phyloP scores from a whole-genome alignment of 75 land plant genomes.

The Cupressus sempervirens region DNA sequence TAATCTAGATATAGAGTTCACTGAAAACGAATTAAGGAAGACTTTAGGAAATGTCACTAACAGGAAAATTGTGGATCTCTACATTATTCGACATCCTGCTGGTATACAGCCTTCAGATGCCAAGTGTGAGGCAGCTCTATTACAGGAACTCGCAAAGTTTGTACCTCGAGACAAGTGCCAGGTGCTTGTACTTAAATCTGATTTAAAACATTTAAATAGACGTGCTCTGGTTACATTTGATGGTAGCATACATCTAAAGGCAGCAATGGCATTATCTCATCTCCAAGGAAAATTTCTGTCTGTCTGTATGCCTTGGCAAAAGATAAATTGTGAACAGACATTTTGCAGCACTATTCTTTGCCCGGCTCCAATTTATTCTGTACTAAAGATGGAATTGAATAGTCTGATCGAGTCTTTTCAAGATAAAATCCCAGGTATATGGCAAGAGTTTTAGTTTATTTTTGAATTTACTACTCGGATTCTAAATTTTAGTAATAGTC shows the following conservation, averaged over 20 bases:
- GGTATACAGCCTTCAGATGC: conserved; percentile 23
- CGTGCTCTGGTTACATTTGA: conserved; percentile 63
- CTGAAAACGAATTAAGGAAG: conserved; percentile 45
- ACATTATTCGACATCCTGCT: conserved; percentile 43
- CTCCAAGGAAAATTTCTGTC: conserved; percentile 58
- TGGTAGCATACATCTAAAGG: conserved; percentile 70
- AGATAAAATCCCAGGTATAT: conserved; percentile 33
- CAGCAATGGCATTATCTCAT: conserved; percentile 71
- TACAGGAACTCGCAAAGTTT: conserved; percentile 48
- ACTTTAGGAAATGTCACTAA: conserved; percentile 27
- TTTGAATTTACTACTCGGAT: not conserved
- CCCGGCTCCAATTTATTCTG: conserved; percentile 39
- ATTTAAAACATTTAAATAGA: conserved; percentile 35
- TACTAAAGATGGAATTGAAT: conserved; percentile 44
- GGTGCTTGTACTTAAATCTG: conserved; percentile 44
- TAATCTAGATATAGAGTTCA: conserved; percentile 41
- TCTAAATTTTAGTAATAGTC: not conserved
- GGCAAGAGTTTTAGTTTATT: not conserved
- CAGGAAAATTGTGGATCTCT: conserved; percentile 38
- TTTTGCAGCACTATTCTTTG: conserved; percentile 62
- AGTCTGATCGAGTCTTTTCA: conserved; percentile 33
- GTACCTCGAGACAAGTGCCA: conserved; percentile 35
- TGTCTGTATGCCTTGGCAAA: conserved; percentile 76
- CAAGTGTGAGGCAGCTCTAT: conserved; percentile 45
- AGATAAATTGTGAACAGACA: conserved; percentile 48